phyloP scores from a whole-genome alignment of 75 land plant species.

The Selaginella moellendorffii region DNA sequence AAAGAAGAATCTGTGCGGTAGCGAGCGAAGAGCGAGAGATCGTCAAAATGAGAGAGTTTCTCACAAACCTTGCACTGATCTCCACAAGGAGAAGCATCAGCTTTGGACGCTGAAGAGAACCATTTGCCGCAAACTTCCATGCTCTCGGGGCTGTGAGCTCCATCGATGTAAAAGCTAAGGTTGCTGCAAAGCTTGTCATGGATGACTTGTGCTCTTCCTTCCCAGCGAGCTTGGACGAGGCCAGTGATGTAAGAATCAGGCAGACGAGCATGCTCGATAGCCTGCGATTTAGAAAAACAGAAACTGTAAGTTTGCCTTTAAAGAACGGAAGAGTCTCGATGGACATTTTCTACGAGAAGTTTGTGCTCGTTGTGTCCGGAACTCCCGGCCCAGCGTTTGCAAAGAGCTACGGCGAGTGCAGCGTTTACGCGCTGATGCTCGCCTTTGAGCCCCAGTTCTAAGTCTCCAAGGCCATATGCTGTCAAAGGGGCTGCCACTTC shows the following conservation, averaged over 20 bases:
- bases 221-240: background rate
- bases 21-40: background rate
- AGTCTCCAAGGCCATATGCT: background rate
- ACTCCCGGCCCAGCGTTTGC: background rate
- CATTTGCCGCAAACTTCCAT: slow-evolving; percentile 6
- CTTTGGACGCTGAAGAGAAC: no score
- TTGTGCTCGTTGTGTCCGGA: no score
- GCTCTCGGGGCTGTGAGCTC: slow-evolving; percentile 8
- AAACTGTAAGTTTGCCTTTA: no score
- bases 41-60: background rate
- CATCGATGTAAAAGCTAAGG: slow-evolving; percentile 6
- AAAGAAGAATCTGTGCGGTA: background rate
- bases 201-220: background rate
- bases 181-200: slow-evolving; percentile 1
- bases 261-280: background rate
- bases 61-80: no score
- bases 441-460: background rate
- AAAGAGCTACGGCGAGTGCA: background rate
- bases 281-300: no score
- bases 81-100: no score
- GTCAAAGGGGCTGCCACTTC: background rate
- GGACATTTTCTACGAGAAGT: no score
- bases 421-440: background rate
- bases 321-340: no score
- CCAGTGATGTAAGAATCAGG: background rate